These are phyloP conservation scores for Dactylellina sp. DNA, from an alignment of 2,329 filamentous ascomycete genomes.

Conservation along the genomic window DNA sequence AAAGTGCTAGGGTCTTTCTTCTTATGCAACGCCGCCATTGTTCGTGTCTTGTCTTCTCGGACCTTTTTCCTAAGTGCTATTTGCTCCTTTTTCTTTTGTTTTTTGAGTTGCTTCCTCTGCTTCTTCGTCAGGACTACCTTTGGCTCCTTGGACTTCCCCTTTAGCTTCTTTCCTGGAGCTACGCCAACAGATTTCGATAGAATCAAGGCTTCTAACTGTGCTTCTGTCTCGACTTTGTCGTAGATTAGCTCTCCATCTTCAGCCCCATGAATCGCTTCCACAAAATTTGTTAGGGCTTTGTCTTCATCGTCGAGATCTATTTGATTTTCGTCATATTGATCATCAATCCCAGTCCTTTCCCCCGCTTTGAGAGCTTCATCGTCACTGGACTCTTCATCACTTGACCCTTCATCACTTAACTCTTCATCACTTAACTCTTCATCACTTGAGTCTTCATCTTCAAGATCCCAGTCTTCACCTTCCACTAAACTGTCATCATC, in stretches of 20 bases:
- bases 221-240: no score
- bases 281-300: no score
- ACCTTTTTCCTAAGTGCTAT: slow-evolving; percentile 34
- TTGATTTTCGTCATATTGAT: no score
- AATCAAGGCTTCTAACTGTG: no score
- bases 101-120: slow-evolving; percentile 34
- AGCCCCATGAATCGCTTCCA: no score
- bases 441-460: background rate
- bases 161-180: background rate
- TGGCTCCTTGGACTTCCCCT: background rate
- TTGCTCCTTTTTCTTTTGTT: slow-evolving; percentile 20
- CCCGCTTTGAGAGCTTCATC: no score
- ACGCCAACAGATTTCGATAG: no score
- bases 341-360: no score
- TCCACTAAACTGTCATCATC: background rate
- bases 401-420: background rate
- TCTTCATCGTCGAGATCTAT: no score
- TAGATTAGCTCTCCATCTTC: no score
- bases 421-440: background rate
- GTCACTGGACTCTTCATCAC: no score
- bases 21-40: slow-evolving; percentile 1
- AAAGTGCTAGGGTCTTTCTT: slow-evolving; percentile 20
- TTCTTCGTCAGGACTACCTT: slow-evolving; percentile 21
- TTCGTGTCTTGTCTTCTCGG: slow-evolving; percentile 18
- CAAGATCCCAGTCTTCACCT: background rate